A percentile compares a stretch with the other conserved stretches of the same genome.
These are phyloP conservation scores for Rhexocercosporidium sp. DNA, from an alignment of 2,329 filamentous ascomycete genomes.

Conservation along the genomic window DNA sequence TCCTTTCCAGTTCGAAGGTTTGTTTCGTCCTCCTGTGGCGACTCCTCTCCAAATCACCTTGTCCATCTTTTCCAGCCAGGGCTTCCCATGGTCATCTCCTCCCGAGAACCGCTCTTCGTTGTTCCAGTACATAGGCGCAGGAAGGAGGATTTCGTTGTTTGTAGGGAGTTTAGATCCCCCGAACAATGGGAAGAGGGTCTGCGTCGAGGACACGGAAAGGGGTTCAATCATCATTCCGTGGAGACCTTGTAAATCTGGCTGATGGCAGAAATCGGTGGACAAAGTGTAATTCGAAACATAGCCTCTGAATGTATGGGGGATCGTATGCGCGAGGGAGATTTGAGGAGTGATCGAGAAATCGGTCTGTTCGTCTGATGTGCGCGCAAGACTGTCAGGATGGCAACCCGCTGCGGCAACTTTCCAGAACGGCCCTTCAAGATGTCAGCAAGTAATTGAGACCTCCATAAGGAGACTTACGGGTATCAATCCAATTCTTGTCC, in stretches of 20 bases:
- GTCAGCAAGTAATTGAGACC: conserved; percentile 31
- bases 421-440: conserved; percentile 60
- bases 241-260: conserved; percentile 60
- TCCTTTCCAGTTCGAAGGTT: conserved; percentile 55
- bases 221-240: conserved; percentile 60
- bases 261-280: conserved; percentile 54
- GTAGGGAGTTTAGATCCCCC: conserved; percentile 65
- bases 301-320: conserved; percentile 43
- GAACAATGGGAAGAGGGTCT: conserved; percentile 64
- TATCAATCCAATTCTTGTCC: conserved; percentile 30
- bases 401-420: conserved; percentile 63
- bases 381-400: conserved; percentile 64
- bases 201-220: conserved; percentile 55
- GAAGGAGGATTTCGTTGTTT: conserved; percentile 69
- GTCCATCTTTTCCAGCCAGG: conserved; percentile 62
- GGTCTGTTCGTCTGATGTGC: conserved; percentile 50
- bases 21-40: conserved; percentile 62
- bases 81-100: conserved; percentile 50
- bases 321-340: conserved; percentile 54
- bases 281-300: conserved; percentile 50
- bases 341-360: conserved; percentile 54
- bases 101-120: conserved; percentile 65
- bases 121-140: conserved; percentile 68
- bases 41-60: conserved; percentile 68
- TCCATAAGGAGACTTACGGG: conserved; percentile 43